phyloP scores from a whole-genome alignment of 176 grass and related monocot genomes.

The Rhynchospora breviuscula region DNA sequence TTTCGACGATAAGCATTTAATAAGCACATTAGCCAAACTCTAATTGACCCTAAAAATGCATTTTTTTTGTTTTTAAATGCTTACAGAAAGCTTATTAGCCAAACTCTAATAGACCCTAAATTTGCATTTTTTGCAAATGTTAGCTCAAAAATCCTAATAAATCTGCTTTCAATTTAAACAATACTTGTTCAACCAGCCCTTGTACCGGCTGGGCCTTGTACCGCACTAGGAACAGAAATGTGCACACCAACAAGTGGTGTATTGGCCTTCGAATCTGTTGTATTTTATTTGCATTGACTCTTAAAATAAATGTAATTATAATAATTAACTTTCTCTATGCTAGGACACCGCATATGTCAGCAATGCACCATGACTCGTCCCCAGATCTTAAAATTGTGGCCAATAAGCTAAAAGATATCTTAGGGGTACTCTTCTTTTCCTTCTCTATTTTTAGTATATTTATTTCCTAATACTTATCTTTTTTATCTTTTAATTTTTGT shows the following conservation, averaged over 20 bases:
- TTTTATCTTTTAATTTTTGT: neutral
- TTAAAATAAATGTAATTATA: conserved; percentile 1
- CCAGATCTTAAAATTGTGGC: conserved; percentile 49
- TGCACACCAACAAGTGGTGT: neutral
- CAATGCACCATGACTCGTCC: conserved; percentile 55
- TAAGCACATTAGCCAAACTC: too few relatives aligned
- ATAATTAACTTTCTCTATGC: conserved; percentile 17
- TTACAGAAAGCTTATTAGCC: too few relatives aligned
- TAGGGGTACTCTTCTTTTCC: conserved; percentile 38
- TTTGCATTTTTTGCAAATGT: neutral
- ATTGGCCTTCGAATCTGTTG: neutral
- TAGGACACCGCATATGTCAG: conserved; percentile 46
- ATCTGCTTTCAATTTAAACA: neutral
- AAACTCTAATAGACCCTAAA: neutral
- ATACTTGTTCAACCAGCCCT: neutral
- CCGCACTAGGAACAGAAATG: neutral
- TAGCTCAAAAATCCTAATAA: neutral
- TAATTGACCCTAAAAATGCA: too few relatives aligned
- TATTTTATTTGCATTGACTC: conserved; percentile 20
- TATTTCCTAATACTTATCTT: neutral
- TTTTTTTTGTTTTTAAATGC: too few relatives aligned
- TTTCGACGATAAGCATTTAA: too few relatives aligned
- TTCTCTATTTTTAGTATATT: neutral
- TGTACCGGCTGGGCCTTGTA: neutral
- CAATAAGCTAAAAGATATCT: conserved; percentile 46